Evolutionary conservation across 371 early-diverging fungal genomes (phyloP).

Genomic region (Mortierella sp.): DNA sequence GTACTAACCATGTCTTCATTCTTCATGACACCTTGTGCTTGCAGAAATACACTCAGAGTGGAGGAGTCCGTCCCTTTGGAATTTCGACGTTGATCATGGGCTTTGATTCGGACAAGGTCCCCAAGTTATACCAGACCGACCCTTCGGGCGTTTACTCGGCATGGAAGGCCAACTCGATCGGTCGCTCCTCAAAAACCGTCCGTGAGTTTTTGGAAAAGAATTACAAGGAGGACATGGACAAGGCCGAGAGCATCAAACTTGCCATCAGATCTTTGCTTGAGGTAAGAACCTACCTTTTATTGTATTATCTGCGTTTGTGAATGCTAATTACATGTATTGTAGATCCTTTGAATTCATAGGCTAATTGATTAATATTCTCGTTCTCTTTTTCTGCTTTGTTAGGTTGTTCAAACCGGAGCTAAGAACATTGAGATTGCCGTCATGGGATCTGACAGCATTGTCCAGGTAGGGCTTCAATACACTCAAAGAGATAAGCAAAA

Average conservation of each 20-base stretch:
- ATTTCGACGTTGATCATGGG: constrained; percentile 98
- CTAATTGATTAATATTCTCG: neutral
- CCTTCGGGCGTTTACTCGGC: constrained; percentile 99
- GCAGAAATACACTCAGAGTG: constrained; percentile 99
- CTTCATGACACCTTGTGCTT: neutral
- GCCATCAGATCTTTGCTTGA: constrained; percentile 94
- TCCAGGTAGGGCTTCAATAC: constrained; percentile 68
- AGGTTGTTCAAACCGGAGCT: constrained; percentile 98
- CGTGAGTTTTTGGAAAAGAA: constrained; percentile 99
- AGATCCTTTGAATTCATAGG: neutral
- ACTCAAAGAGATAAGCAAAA: neutral
- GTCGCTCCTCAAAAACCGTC: constrained; percentile 97
- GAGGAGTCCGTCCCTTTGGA: constrained; percentile 99
- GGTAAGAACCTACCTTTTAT: constrained; percentile 57
- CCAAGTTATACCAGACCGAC: constrained; percentile 98
- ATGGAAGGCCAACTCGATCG: constrained; percentile 98
- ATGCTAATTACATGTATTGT: neutral
- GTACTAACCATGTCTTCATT: constrained; percentile 10
- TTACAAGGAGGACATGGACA: constrained; percentile 87
- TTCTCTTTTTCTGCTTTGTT: neutral
- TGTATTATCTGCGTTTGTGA: neutral
- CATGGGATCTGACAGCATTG: constrained; percentile 81
- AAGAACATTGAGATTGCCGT: constrained; percentile 98
- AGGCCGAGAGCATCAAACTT: constrained; percentile 90
- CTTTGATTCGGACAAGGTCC: constrained; percentile 85